Base-by-base conservation (phyloP, 1,139 yeast genomes). In the Magnusiomyces tetraspermus region DNA sequence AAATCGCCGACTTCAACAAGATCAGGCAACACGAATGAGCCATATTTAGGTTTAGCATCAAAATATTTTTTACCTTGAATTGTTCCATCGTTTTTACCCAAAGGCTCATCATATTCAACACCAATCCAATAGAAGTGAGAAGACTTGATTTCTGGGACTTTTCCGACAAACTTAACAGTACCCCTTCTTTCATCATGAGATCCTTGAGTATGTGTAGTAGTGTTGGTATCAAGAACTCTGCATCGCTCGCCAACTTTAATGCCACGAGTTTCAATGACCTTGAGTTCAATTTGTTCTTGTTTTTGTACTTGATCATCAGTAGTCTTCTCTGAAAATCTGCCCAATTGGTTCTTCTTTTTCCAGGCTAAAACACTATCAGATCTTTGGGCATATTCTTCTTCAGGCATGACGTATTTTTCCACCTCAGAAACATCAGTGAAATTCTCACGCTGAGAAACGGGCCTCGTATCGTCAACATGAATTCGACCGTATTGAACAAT, bases 21-120 rank as follows among this genome's bases (percentile, higher is more conserved):
- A 10, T 59, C 61, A 0, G 74, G 71, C 47, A 70, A 64, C 19
- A 72, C 65, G 54, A 73, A 71, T 1, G 73, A 64, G 3, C 97
- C 97, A 63, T 77, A 76, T 17, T 58, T 67, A 1, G 71, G 70
- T 15, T 61, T 60, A 43, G 87, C 76, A 1, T 72, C 67, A 60
- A 90, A 90, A 65, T 89, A 87, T 48, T 72, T 60, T 0, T 69
- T 68, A 0, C 87, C 94, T 30, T 79, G 72, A 0, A 89, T 79
- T 1, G 82, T 70, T 0, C 97, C 97, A 61, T 89, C 79, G 61
- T 90, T 88, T 66, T 83, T 85, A 1, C 97, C 97, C 0, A 63
- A 63, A 0, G 84, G 78, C 15, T 71, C 70, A 31, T 77, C 79
- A 38, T 88, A 73, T 60, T 83, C 88, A 2, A 90, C 74, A 0